Evolutionary conservation across 305 asterid genomes (phyloP), one percentile per base, ranked within the genome.

Genomic region (Ajuga reptans): DNA sequence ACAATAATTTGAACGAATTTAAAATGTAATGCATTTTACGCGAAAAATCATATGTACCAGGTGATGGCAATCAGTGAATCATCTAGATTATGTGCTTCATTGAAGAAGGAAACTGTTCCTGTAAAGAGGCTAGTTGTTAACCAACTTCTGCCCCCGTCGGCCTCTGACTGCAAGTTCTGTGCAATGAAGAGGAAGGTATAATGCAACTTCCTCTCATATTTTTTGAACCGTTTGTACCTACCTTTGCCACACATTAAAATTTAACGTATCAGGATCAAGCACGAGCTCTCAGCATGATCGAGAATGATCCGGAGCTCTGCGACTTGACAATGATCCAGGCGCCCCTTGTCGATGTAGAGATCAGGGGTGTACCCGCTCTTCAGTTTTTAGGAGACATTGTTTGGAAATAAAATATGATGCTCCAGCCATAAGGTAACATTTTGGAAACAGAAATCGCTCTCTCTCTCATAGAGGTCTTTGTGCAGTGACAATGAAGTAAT

Each of bases 61-160:
- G 97, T 85, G 76, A 92, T 92, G 98, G 97, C 98, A 31, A 80
- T 88, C 17, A 90, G 80, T 21, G 98, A 90, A 75, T 92, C 97
- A 27, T 88, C 96, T 53, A 81, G 97, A 80, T 80, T 93, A 61
- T 84, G 94, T 73, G 87, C 91, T 62, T 93, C 95, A n/a, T 77
- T 93, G 57, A 82, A 75, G 82, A 90, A 90, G 78, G 98, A 92
- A 84, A 82, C 68, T 33, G 89, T 93, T 73, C 96, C 98, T 7
- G 97, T 93, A 21, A 88, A 86, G 81, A 84, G 86, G 75, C 87
- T 90, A 45, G 87, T 90, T 1, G 88, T 93, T 62, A 93, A 90
- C 84, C 99, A 93, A 83, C 50, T 93, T 54, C 89, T 93, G 51
- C 95, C 96, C 17, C 81, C 83, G n/a, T 88, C 97, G 34, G 73